A percentile compares a stretch with the other conserved stretches of the same genome.
phyloP scores from a whole-genome alignment of 257 asterid genomes.

The Henckelia pumila region DNA sequence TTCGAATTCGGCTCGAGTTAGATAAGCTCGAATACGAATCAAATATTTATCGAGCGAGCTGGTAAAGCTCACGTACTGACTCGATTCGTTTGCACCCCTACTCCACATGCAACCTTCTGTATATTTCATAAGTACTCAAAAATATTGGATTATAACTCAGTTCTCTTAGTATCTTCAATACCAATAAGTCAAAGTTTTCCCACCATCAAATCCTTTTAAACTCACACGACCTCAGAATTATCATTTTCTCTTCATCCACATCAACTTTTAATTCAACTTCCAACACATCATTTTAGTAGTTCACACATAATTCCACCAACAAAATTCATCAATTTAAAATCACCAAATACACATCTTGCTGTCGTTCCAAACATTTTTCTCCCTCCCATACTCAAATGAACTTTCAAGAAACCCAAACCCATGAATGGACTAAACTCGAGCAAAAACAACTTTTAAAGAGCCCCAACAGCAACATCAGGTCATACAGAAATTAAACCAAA shows the following conservation, averaged over 20 bases:
- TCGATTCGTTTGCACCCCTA: too few relatives aligned
- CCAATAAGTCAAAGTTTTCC: not conserved
- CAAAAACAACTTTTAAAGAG: too few relatives aligned
- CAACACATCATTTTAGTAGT: not conserved
- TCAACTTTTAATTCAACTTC: not conserved
- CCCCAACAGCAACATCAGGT: not conserved
- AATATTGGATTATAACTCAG: not conserved
- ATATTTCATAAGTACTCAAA: too few relatives aligned
- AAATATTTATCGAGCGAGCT: too few relatives aligned
- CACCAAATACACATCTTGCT: not conserved
- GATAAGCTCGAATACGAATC: too few relatives aligned
- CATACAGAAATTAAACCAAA: constrained; percentile 1
- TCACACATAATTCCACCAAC: not conserved
- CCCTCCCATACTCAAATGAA: not conserved
- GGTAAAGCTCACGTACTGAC: too few relatives aligned
- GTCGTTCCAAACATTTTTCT: not conserved
- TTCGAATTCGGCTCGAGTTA: too few relatives aligned
- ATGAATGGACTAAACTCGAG: too few relatives aligned
- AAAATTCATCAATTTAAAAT: not conserved
- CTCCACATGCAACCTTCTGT: not conserved
- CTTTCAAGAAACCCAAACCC: not conserved
- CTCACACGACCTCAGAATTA: not conserved
- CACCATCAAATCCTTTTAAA: not conserved
- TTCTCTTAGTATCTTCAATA: not conserved
- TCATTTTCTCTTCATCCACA: too few relatives aligned